These are phyloP conservation scores for Fraxinus sp. DNA, from an alignment of 305 asterid genomes.

Conservation along the genomic window DNA sequence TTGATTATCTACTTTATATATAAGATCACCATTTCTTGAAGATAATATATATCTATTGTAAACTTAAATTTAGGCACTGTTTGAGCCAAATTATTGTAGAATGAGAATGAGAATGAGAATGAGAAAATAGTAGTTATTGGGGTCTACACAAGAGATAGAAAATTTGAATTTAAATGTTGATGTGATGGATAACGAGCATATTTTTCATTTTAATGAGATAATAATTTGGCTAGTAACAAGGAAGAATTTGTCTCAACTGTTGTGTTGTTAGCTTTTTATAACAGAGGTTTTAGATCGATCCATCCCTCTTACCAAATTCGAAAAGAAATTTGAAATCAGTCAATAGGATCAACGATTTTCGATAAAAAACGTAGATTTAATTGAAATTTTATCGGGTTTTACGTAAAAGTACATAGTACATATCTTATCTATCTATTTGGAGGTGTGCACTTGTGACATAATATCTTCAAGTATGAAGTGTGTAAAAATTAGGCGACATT, in stretches of 20 bases:
- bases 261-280: not conserved
- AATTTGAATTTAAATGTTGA: too few species aligned
- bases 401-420: too few species aligned
- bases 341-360: not conserved
- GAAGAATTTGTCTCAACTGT: not conserved
- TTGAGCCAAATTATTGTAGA: too few species aligned
- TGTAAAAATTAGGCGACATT: too few species aligned
- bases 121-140: too few species aligned
- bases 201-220: too few species aligned
- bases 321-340: not conserved
- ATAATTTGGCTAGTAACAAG: not conserved
- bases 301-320: not conserved
- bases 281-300: not conserved
- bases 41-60: not conserved
- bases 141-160: too few species aligned
- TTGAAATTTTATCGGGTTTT: too few species aligned
- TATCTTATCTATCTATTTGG: too few species aligned
- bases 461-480: not conserved
- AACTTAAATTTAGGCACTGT: too few species aligned
- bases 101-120: too few species aligned
- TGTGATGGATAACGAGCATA: too few species aligned
- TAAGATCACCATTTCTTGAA: not conserved
- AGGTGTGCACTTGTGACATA: not conserved
- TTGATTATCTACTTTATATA: not conserved
- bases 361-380: not conserved